Evolutionary conservation across 169 alveolate genomes (phyloP).

Genomic region (Cryptosporidium sp.): DNA sequence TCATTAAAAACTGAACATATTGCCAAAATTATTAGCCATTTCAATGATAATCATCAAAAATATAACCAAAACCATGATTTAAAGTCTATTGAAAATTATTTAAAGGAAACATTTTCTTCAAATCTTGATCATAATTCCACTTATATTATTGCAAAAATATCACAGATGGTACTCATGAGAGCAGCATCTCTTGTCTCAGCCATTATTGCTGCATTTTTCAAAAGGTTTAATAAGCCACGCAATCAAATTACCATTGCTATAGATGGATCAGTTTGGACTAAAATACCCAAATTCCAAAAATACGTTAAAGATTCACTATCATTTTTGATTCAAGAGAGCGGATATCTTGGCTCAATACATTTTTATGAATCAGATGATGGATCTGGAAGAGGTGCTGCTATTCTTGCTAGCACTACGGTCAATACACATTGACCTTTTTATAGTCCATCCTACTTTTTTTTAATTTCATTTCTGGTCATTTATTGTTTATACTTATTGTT

Average conservation of each 20-base stretch:
- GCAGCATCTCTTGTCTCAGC: slow-evolving; percentile 59
- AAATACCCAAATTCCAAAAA: slow-evolving; percentile 13
- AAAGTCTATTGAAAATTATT: not conserved
- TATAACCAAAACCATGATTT: not conserved
- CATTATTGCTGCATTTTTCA: slow-evolving; percentile 31
- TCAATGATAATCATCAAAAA: not conserved
- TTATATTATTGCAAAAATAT: not conserved
- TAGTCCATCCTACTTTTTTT: not conserved
- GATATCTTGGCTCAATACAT: not conserved
- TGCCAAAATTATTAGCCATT: not conserved
- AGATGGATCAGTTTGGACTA: slow-evolving; percentile 73
- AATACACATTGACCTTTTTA: not conserved
- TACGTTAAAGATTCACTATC: slow-evolving; percentile 4
- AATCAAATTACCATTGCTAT: slow-evolving; percentile 26
- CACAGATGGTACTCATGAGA: slow-evolving; percentile 35
- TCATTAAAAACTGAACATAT: slow-evolving; percentile 43
- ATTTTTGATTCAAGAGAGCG: not conserved
- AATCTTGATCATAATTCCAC: slow-evolving; percentile 2
- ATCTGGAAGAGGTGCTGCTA: slow-evolving; percentile 72
- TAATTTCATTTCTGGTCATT: not conserved
- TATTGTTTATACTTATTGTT: not conserved
- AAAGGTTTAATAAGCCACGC: not conserved
- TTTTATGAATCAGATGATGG: slow-evolving; percentile 65
- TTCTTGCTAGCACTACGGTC: slow-evolving; percentile 7
- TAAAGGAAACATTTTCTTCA: not conserved